These are phyloP conservation scores for Lentinula sp. DNA, from an alignment of 768 basidiomycete genomes.

Conservation along the genomic window DNA sequence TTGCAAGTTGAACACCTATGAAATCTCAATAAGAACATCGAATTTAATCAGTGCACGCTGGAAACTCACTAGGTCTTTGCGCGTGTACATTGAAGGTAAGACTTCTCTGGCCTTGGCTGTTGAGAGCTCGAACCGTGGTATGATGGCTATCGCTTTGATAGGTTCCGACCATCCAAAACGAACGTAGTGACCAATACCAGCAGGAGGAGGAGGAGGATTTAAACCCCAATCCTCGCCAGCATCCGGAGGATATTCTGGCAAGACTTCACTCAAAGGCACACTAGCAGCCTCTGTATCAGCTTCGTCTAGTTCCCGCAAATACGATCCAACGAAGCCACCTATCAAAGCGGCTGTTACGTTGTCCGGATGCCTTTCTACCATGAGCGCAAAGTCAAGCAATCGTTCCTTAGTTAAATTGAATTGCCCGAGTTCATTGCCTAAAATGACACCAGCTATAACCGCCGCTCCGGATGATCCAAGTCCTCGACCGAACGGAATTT, in stretches of 20 bases:
- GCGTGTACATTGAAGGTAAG: constrained; percentile 76
- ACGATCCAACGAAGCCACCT: constrained; percentile 96
- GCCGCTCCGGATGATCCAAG: constrained; percentile 97
- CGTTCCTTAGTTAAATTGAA: constrained; percentile 65
- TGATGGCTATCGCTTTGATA: constrained; percentile 90
- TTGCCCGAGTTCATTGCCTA: constrained; percentile 78
- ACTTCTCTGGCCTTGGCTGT: constrained; percentile 92
- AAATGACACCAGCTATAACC: constrained; percentile 94
- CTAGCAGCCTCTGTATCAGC: constrained; percentile 77
- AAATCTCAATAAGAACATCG: neutral
- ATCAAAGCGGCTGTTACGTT: constrained; percentile 97
- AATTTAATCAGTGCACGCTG: neutral
- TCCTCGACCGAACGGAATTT: constrained; percentile 97
- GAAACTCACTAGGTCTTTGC: constrained; percentile 80
- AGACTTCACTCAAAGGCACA: constrained; percentile 91
- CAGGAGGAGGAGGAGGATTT: constrained; percentile 81
- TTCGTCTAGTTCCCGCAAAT: constrained; percentile 83
- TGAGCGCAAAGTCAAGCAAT: constrained; percentile 91
- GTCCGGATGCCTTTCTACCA: constrained; percentile 99
- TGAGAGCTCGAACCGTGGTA: constrained; percentile 92
- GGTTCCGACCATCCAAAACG: constrained; percentile 79
- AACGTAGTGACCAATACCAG: constrained; percentile 91
- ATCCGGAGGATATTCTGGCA: constrained; percentile 93
- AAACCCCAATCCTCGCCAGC: constrained; percentile 90
- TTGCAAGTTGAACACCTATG: constrained; percentile 95